Evolutionary conservation across 305 asterid genomes (phyloP), one percentile per base, ranked within the genome.

Genomic region (Stenogyne calaminthoides): DNA sequence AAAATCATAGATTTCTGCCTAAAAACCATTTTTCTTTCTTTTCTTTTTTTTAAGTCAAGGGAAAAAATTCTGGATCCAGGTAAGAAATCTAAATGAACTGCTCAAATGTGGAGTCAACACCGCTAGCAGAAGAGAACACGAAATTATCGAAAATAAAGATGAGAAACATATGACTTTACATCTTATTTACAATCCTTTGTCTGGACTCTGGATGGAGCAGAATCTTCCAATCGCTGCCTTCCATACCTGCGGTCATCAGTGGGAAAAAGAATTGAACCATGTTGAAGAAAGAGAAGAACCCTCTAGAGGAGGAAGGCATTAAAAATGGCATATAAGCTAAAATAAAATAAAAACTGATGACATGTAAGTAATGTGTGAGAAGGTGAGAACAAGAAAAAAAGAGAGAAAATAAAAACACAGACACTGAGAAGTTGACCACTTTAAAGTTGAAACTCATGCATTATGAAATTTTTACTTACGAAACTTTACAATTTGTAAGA

Each of bases 171-270:
- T 20, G 19, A 63, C 40, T 60, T 81, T 85, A 89, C 97, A 91
- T 91, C 87, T 89, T 91, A 77, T 82, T 91, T 32, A 84, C 96
- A 40, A 91, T 89, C 89, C 93, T 55, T 55, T 55, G 60, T 9
- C 60, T 84, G 70, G 88, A 83, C 71, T 84, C 88, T 0, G 83
- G 75, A 44, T 64, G 86, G 36, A 93, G 86, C 75, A 76, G 91
- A 71, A 70, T 72, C 86, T 95, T 83, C 98, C 98, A 93, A 76
- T 91, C 94, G 39, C 69, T 85, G 36, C 76, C 75, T 55, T 89
- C 93, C 87, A 88, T 83, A 19, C 87, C 85, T 42, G 83, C 72
- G 40, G 83, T 74, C 11, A 76, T 85, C 58, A 75, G 83, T 20
- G 79, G 58, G 67, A 49, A 68, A 51, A 77, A 64, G 18, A 61